A percentile compares a stretch with the other conserved stretches of the same genome.
Conservation (phyloP, 371 early-diverging fungal genomes). For the Cokeromyces recurvatus region DNA sequence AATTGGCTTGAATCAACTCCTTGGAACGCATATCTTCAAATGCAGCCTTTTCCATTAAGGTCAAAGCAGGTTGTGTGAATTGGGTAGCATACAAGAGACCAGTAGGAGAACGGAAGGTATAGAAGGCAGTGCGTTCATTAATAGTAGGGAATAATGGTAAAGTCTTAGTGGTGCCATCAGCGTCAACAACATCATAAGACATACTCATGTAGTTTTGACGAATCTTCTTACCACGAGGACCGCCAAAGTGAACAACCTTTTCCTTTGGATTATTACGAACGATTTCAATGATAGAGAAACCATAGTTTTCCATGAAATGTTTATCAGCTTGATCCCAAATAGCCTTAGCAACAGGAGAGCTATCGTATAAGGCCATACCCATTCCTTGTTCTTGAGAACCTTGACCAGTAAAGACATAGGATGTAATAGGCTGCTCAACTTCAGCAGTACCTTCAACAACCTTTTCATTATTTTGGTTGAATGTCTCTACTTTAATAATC, state of each 20-base stretch:
- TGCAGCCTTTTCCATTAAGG: slow-evolving; percentile 90
- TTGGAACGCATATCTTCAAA: slow-evolving; percentile 90
- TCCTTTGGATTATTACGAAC: slow-evolving; percentile 88
- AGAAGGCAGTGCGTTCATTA: slow-evolving; percentile 72
- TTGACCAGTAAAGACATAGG: slow-evolving; percentile 95
- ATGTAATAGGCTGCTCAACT: slow-evolving; percentile 89
- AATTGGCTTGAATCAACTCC: slow-evolving; percentile 79
- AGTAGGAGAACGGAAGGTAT: slow-evolving; percentile 87
- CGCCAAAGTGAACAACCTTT: slow-evolving; percentile 93
- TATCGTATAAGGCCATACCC: slow-evolving; percentile 93
- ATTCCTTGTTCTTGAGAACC: slow-evolving; percentile 95
- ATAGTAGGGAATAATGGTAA: slow-evolving; percentile 91
- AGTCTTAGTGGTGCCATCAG: slow-evolving; percentile 67
- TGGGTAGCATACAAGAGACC: slow-evolving; percentile 94
- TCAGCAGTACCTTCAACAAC: slow-evolving; percentile 91
- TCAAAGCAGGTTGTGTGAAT: slow-evolving; percentile 93
- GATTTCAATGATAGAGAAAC: slow-evolving; percentile 90
- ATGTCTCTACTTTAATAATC: slow-evolving; percentile 89
- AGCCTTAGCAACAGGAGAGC: slow-evolving; percentile 78
- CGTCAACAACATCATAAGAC: slow-evolving; percentile 83
- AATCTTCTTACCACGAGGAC: slow-evolving; percentile 85
- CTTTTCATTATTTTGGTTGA: slow-evolving; percentile 83
- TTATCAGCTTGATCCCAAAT: slow-evolving; percentile 94
- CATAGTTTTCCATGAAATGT: slow-evolving; percentile 86
- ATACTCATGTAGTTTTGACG: slow-evolving; percentile 87